These are phyloP conservation scores for Pelargonium cotyledonis DNA, from an alignment of 441 rosid species.

Conservation along the genomic window DNA sequence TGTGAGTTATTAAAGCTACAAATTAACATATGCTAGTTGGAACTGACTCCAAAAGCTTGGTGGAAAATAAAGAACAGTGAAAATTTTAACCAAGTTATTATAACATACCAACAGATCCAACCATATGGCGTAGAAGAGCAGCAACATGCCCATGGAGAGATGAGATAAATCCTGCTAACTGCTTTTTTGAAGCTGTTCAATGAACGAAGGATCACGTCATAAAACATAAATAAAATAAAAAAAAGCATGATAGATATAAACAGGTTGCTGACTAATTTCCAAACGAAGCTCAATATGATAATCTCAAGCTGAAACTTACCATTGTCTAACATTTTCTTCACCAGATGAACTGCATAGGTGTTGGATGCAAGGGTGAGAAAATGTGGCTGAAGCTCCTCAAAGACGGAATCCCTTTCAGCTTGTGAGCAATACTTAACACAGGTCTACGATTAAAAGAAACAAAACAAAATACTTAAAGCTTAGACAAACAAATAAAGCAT, in stretches of 20 bases:
- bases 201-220: neutral
- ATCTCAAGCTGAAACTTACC: conserved; percentile 38
- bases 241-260: neutral
- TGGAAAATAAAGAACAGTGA: neutral
- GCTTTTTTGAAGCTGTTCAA: conserved; percentile 69
- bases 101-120: conserved; percentile 82
- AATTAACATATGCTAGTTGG: neutral
- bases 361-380: conserved; percentile 61
- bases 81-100: neutral
- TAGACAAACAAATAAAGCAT: neutral
- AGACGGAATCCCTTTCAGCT: conserved; percentile 66
- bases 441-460: conserved; percentile 36
- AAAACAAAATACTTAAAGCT: neutral
- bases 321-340: conserved; percentile 74
- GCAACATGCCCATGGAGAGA: conserved; percentile 73
- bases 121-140: conserved; percentile 79
- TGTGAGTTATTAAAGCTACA: neutral
- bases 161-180: conserved; percentile 62
- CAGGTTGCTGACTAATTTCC: conserved; percentile 4
- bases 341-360: conserved; percentile 62
- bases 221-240: neutral
- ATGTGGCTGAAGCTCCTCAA: conserved; percentile 72
- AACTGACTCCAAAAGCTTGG: neutral
- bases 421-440: conserved; percentile 74
- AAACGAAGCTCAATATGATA: conserved; percentile 8